Evolutionary conservation across 2,329 filamentous ascomycete species (phyloP), one percentile per base, ranked within the genome.

Genomic region (Penicillium sp.): DNA sequence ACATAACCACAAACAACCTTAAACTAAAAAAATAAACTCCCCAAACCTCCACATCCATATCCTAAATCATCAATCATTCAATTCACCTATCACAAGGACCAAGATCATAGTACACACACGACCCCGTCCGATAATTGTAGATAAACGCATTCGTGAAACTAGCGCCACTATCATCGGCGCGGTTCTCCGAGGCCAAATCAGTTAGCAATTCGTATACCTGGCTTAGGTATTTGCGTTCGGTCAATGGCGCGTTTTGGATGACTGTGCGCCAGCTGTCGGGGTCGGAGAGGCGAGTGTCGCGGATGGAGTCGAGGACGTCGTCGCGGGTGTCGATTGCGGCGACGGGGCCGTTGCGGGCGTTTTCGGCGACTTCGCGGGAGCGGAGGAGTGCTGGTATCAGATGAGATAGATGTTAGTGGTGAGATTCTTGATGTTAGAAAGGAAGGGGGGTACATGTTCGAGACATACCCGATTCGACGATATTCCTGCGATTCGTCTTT

Each of bases 261-360:
- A 92, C 87, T 60, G 84, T 86, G 24, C 91, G 87, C 94, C 94
- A 97, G 67, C 87, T 90, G 63, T 97, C 94, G 0, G 88, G 81
- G 62, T 97, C 93, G 2, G 89, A 89, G 28, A 98, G 82, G 56
- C 86, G 83, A 2, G 93, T 96, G 22, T 88, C 85, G 35, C 88
- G 84, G 57, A 98, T 89, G 35, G 89, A 80, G 40, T 93, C 89
- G 70, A 98, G 86, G 24, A 96, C 86, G 53, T 90, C 87, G 71
- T 97, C 93, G 56, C 91, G 89, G 1, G 91, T 92, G 78, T 98
- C 94, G 56, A 98, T 89, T 0, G 93, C 94, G 10, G 91, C 86
- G 61, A 97, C 91, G 0, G 93, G 92, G 0, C 91, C 91, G 33
- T 90, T 86, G 5, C 91, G 82, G 68, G 92, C 92, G 4, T 86